Evolutionary conservation across 768 basidiomycete species (phyloP).

Genomic region (Neoboletus magnificus): DNA sequence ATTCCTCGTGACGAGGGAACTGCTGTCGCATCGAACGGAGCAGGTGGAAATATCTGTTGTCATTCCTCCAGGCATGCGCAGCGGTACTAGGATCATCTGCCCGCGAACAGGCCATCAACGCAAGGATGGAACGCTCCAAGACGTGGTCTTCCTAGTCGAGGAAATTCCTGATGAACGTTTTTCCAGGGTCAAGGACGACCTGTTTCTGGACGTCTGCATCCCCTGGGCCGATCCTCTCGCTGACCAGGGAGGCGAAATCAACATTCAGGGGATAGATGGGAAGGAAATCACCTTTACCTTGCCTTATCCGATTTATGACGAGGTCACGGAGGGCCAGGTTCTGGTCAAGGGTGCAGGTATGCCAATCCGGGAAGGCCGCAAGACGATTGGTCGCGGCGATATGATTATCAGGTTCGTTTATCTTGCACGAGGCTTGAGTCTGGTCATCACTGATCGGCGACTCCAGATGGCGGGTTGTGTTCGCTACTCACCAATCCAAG

Average conservation of each 20-base stretch:
- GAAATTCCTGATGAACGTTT: constrained; percentile 58
- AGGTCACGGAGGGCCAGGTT: constrained; percentile 46
- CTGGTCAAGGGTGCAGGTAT: constrained; percentile 63
- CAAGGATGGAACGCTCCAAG: constrained; percentile 53
- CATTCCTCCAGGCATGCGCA: constrained; percentile 59
- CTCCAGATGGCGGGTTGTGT: constrained; percentile 32
- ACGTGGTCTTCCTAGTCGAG: constrained; percentile 64
- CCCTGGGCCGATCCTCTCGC: constrained; percentile 52
- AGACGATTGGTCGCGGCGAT: constrained; percentile 56
- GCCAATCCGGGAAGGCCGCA: constrained; percentile 55
- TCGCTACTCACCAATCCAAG: constrained; percentile 30
- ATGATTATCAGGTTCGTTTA: constrained; percentile 53
- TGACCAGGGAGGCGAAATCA: constrained; percentile 46
- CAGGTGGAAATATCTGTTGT: constrained; percentile 57
- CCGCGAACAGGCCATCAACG: constrained; percentile 66
- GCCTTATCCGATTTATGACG: constrained; percentile 50
- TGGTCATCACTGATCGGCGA: constrained; percentile 1
- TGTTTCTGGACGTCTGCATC: constrained; percentile 52
- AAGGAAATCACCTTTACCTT: constrained; percentile 48
- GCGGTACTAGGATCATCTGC: constrained; percentile 58
- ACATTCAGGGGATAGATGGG: constrained; percentile 58
- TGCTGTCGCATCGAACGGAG: constrained; percentile 47
- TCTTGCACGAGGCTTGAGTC: constrained; percentile 1
- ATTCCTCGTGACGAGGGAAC: constrained; percentile 57
- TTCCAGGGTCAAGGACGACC: constrained; percentile 52